These are phyloP conservation scores for Chalciporus piperatus DNA, from an alignment of 768 basidiomycete species.

Conservation along the genomic window DNA sequence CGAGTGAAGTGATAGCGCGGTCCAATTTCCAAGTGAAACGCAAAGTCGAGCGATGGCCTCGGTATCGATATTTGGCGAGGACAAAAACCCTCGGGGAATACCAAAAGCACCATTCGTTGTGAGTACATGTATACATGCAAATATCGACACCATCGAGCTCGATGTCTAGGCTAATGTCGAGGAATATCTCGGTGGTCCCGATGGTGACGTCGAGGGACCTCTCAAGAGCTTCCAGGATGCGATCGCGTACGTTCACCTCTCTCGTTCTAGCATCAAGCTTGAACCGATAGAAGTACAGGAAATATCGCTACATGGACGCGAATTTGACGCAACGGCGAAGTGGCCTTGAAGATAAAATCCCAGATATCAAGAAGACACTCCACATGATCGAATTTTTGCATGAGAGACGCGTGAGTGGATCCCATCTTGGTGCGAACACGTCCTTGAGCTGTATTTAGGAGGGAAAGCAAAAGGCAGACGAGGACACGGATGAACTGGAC, in stretches of 20 bases:
- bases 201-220: constrained; percentile 73
- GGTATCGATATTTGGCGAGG: constrained; percentile 32
- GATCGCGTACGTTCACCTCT: constrained; percentile 66
- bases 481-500: constrained; percentile 45
- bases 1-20: constrained; percentile 5
- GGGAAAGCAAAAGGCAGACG: constrained; percentile 47
- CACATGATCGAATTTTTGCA: constrained; percentile 83
- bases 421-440: background rate
- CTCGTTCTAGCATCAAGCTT: constrained; percentile 9
- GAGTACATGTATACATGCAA: constrained; percentile 27
- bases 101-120: constrained; percentile 96
- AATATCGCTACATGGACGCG: constrained; percentile 97
- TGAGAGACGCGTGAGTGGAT: constrained; percentile 57
- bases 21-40: background rate
- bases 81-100: constrained; percentile 88
- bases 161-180: constrained; percentile 74
- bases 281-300: constrained; percentile 53
- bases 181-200: constrained; percentile 76
- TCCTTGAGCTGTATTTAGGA: constrained; percentile 40
- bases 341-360: constrained; percentile 90
- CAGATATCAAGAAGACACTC: constrained; percentile 91
- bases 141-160: constrained; percentile 1
- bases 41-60: constrained; percentile 20
- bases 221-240: constrained; percentile 88
- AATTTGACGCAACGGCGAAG: constrained; percentile 75